A percentile compares a stretch with the other conserved stretches of the same genome.
Conservation (phyloP, 2,329 filamentous ascomycete genomes). For the Colletotrichum sp. region DNA sequence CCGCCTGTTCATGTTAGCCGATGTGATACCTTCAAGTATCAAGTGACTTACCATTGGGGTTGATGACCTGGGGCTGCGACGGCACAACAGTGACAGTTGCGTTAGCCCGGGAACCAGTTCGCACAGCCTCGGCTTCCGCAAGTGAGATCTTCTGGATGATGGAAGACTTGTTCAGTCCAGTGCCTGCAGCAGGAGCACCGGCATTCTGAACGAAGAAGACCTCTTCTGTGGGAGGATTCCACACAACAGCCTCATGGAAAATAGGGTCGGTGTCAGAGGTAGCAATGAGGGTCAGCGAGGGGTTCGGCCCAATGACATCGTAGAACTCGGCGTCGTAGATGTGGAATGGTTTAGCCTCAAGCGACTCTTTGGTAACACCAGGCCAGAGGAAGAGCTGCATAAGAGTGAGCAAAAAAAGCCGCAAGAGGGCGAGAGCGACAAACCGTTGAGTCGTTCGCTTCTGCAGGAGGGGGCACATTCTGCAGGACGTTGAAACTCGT, state of each 20-base stretch:
- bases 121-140: constrained; percentile 43
- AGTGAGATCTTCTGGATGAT: constrained; percentile 56
- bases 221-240: constrained; percentile 50
- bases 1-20: constrained; percentile 36
- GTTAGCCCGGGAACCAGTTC: constrained; percentile 37
- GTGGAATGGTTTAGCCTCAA: constrained; percentile 42
- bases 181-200: constrained; percentile 49
- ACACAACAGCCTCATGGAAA: constrained; percentile 62
- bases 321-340: constrained; percentile 57
- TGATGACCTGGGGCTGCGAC: constrained; percentile 47
- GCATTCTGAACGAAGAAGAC: constrained; percentile 61
- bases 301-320: constrained; percentile 51
- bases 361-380: constrained; percentile 39
- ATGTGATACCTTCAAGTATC: no score
- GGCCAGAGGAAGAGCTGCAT: constrained; percentile 40
- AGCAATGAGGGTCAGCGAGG: constrained; percentile 54
- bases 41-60: constrained; percentile 48
- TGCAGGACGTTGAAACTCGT: constrained; percentile 45
- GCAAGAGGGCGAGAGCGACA: neutral
- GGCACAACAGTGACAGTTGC: constrained; percentile 48
- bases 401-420: neutral
- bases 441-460: constrained; percentile 40
- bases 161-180: constrained; percentile 53
- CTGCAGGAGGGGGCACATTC: constrained; percentile 38
- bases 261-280: constrained; percentile 46